Evolutionary conservation across 805 yeast species (phyloP).

Genomic region (Hanseniaspora mollemarum): DNA sequence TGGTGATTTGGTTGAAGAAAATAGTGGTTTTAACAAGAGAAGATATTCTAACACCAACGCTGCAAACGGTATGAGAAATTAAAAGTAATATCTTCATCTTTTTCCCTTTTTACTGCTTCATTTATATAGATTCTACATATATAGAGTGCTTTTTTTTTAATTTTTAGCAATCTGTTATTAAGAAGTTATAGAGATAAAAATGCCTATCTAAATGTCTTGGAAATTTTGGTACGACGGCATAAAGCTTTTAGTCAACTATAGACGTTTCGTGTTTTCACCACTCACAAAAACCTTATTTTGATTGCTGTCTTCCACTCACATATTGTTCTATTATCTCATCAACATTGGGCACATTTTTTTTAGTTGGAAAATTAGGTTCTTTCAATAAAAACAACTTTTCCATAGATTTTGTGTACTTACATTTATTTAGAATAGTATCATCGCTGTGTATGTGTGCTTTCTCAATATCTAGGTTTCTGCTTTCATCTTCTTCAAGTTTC

Average conservation of each 20-base stretch:
- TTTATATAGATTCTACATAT: neutral
- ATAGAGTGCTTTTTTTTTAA: neutral
- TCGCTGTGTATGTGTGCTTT: neutral
- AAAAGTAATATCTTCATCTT: neutral
- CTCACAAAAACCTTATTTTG: neutral
- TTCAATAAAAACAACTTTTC: neutral
- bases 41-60: constrained; percentile 38
- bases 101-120: neutral
- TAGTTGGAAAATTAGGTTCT: neutral
- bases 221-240: too few species aligned
- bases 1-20: constrained; percentile 46
- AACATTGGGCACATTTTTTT: neutral
- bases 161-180: too few species aligned
- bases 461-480: neutral
- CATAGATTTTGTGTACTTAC: neutral
- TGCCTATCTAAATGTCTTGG: too few species aligned
- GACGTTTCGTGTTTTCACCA: neutral
- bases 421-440: neutral
- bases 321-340: neutral
- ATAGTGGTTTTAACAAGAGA: constrained; percentile 25
- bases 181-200: too few species aligned
- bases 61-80: constrained; percentile 22
- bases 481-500: neutral
- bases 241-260: neutral
- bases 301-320: neutral